phyloP scores from a whole-genome alignment of 1,284 basidiomycete species.

The Ganoderma sinense region DNA sequence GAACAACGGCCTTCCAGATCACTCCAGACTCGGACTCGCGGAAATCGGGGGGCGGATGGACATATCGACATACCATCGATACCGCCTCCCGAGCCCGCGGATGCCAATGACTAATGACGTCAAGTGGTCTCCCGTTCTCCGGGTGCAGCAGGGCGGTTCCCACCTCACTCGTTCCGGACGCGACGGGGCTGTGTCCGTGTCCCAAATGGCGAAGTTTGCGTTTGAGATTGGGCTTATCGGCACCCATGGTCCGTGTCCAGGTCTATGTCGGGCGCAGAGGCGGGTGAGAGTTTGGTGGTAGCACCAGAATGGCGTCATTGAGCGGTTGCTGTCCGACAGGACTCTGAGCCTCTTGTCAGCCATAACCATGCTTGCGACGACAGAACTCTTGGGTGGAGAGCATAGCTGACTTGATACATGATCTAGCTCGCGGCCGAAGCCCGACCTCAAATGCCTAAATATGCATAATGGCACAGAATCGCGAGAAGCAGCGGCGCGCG shows the following conservation, averaged over 20 bases:
- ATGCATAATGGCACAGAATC: not conserved
- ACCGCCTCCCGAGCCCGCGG: not conserved
- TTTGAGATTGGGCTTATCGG: slow-evolving; percentile 2
- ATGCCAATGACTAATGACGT: slow-evolving; percentile 3
- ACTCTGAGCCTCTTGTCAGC: not conserved
- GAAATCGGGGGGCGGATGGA: too few relatives aligned
- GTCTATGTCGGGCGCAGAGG: not conserved
- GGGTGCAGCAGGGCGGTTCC: not conserved
- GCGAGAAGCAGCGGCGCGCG: not conserved
- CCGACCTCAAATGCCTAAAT: not conserved
- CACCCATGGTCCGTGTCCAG: not conserved
- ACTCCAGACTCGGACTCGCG: not conserved
- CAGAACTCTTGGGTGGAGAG: not conserved
- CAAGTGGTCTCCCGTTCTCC: not conserved
- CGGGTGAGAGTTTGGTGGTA: slow-evolving; percentile 3
- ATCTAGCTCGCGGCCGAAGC: not conserved
- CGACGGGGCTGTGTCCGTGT: not conserved
- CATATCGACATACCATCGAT: not conserved
- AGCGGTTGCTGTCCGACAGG: not conserved
- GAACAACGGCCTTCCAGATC: not conserved
- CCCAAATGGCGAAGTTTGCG: not conserved
- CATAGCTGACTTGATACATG: not conserved
- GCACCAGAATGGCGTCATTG: slow-evolving; percentile 14
- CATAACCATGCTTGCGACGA: not conserved
- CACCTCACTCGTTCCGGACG: not conserved